Base-by-base conservation (phyloP, 208 protist species). In the Giardia duodenalis region DNA sequence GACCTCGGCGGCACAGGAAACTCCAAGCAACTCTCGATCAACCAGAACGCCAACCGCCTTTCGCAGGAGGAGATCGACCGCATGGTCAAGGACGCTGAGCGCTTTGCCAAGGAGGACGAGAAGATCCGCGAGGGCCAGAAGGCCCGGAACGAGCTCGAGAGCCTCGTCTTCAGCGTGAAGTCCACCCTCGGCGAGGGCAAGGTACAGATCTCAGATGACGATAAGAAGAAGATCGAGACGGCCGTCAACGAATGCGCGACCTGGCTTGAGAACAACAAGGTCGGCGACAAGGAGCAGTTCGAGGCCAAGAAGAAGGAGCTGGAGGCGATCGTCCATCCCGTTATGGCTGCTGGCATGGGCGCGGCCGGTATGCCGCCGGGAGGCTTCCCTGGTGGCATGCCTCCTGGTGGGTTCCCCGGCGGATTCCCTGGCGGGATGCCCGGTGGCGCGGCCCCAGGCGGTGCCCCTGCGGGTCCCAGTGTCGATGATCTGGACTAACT, bases 1-100 rank as follows among this genome's bases (percentile, higher is more conserved):
- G 96, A 95, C 0, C 97, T 97, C 0, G 57, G 92, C 30, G 87
- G 93, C 92, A 67, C 93, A 46, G 97, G 97, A 88, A 98, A 98
- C 93, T 93, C 92, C 43, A 95, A 99, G 93, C 94, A 96, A 93
- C 99, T 99, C 95, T 98, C 96, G 42, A 99, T 99, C 95, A 98
- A 97, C 93, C 98, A 98, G 94, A 97, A 99, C 93, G 96, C 97
- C 93, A 97, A 96, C 93, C 94, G 97, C 86, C 95, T 98, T 2
- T 95, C 93, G 48, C 92, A 98, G 93, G 95, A 96, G 45, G 97
- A 98, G 67, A 98, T 98, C 93, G 96, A 98, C 47, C 94, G 96
- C 44, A 98, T 98, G 97, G 95, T 98, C 46, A 19, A 22, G 39
- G 93, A 94, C 39, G 93, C 93, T 43, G 44, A 94, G 43, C 4